phyloP scores from a whole-genome alignment of 305 asterid species.

The Vinca major region DNA sequence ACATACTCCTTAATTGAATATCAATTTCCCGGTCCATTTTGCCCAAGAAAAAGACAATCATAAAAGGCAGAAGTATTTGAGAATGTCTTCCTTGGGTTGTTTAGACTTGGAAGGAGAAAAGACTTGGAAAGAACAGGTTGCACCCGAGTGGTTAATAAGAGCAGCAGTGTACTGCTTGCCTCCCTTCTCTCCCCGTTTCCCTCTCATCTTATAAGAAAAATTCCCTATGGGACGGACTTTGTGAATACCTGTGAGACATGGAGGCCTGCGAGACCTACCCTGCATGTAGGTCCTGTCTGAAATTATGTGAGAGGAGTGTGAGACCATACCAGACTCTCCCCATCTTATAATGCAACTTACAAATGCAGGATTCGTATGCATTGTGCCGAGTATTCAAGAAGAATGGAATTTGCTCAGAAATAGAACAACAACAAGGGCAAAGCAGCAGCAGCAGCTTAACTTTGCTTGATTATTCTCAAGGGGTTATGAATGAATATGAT shows the following conservation, averaged over 20 bases:
- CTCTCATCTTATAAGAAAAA: too few species aligned
- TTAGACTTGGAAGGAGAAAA: neutral
- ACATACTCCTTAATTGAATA: too few species aligned
- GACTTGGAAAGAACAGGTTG: neutral
- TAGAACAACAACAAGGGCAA: conserved; percentile 73
- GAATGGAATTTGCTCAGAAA: conserved; percentile 66
- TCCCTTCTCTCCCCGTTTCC: too few species aligned
- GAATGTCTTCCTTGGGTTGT: neutral
- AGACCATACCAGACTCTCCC: too few species aligned
- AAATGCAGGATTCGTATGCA: conserved; percentile 77
- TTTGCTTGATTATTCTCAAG: conserved; percentile 53
- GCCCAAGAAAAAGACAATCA: neutral
- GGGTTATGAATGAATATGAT: conserved; percentile 25
- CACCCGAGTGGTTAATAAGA: too few species aligned
- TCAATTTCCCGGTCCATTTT: too few species aligned
- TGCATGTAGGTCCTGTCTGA: too few species aligned
- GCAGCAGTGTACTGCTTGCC: too few species aligned
- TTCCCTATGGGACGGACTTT: too few species aligned
- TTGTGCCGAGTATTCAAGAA: conserved; percentile 93
- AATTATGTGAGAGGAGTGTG: too few species aligned
- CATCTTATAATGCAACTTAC: neutral
- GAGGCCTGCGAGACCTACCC: too few species aligned
- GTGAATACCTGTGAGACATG: too few species aligned
- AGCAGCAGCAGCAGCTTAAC: conserved; percentile 41
- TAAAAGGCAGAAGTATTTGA: neutral